A percentile compares a stretch with the other conserved stretches of the same genome.
phyloP scores from a whole-genome alignment of 306 rosid genomes.

The Lathyrus tuberosus region DNA sequence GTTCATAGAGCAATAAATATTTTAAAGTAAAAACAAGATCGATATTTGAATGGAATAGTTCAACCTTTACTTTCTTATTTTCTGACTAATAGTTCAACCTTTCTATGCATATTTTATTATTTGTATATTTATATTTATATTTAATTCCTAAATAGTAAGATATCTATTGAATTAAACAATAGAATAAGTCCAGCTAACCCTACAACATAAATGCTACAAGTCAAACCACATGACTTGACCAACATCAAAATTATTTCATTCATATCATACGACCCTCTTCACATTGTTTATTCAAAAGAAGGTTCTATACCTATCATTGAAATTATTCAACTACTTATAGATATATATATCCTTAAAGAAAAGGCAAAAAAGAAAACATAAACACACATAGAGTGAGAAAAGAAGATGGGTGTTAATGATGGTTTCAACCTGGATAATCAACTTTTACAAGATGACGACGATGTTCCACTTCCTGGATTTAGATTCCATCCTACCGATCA shows the following conservation, averaged over 20 bases:
- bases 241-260: neutral
- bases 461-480: conserved; percentile 78
- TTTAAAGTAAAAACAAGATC: neutral
- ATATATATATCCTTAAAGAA: neutral
- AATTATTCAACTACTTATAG: conserved; percentile 14
- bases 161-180: neutral
- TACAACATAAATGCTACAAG: conserved; percentile 7
- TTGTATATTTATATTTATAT: neutral
- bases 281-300: neutral
- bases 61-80: neutral
- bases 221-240: conserved; percentile 33
- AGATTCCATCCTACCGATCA: conserved; percentile 92
- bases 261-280: neutral
- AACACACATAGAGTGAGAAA: neutral
- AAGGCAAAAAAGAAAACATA: neutral
- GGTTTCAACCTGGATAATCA: conserved; percentile 6
- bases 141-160: neutral
- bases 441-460: conserved; percentile 41
- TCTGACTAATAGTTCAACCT: neutral
- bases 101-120: neutral
- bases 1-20: neutral
- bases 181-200: neutral
- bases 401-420: neutral
- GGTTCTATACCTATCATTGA: neutral
- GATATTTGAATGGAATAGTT: neutral